Conservation (phyloP, 108 stramenopile genomes). For the Mayamaea pseudoterrestris region DNA sequence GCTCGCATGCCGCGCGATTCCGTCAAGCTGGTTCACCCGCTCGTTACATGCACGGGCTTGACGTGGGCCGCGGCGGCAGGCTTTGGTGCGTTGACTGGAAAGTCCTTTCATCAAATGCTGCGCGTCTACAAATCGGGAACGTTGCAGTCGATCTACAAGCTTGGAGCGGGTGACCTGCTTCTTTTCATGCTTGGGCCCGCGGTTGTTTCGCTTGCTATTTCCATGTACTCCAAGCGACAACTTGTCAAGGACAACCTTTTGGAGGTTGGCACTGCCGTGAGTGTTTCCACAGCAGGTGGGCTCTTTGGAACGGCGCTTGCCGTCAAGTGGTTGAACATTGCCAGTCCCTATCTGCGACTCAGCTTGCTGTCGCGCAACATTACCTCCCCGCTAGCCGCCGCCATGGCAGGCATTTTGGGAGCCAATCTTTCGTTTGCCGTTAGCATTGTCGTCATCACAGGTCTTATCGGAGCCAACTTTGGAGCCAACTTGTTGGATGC, state of each 20-base stretch:
- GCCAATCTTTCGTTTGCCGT: constrained; percentile 75
- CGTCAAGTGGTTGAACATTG: constrained; percentile 37
- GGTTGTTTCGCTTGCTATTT: constrained; percentile 56
- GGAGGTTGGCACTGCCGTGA: constrained; percentile 46
- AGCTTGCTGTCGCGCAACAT: constrained; percentile 67
- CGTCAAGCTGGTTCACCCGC: constrained; percentile 52
- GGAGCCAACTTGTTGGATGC: constrained; percentile 63
- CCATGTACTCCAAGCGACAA: constrained; percentile 63
- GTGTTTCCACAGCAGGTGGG: constrained; percentile 51
- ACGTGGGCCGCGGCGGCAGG: constrained; percentile 36
- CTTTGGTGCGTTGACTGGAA: constrained; percentile 31
- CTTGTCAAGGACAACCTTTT: constrained; percentile 55
- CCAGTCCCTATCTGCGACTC: constrained; percentile 36
- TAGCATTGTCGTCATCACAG: constrained; percentile 79
- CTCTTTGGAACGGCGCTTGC: constrained; percentile 57
- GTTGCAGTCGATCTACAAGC: constrained; percentile 5
- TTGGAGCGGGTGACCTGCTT: constrained; percentile 58
- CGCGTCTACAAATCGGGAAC: constrained; percentile 31
- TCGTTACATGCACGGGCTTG: constrained; percentile 48
- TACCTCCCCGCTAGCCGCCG: constrained; percentile 82
- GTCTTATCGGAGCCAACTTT: constrained; percentile 87
- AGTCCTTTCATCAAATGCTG: constrained; percentile 33
- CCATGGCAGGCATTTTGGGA: constrained; percentile 74
- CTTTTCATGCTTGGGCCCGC: constrained; percentile 67
- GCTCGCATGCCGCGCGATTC: constrained; percentile 52